A percentile compares a stretch with the other conserved stretches of the same genome.
Conservation (phyloP, 768 basidiomycete genomes). For the Hebeloma cylindrosporum region DNA sequence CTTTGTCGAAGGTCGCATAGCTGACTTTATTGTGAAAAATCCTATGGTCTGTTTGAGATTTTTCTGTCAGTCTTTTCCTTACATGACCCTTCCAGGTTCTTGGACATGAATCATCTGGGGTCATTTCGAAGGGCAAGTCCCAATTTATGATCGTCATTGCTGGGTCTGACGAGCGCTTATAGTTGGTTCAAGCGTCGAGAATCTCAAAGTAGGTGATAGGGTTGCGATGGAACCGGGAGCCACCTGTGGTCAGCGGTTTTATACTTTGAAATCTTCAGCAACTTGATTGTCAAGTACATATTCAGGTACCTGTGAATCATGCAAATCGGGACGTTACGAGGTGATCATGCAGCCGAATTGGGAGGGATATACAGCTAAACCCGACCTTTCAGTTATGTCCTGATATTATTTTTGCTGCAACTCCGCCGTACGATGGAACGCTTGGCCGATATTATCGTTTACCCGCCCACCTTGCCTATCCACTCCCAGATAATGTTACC, state of each 20-base stretch:
- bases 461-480: slow-evolving; percentile 82
- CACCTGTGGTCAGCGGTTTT: slow-evolving; percentile 63
- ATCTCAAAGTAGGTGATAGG: slow-evolving; percentile 78
- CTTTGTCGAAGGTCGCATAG: slow-evolving; percentile 74
- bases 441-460: slow-evolving; percentile 83
- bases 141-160: no score
- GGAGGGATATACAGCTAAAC: neutral
- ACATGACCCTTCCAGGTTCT: slow-evolving; percentile 52
- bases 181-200: slow-evolving; percentile 78
- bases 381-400: slow-evolving; percentile 60
- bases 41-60: slow-evolving; percentile 60
- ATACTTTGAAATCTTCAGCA: neutral
- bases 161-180: no score
- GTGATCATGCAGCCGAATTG: slow-evolving; percentile 36
- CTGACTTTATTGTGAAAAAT: slow-evolving; percentile 73
- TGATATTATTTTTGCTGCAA: slow-evolving; percentile 86
- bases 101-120: slow-evolving; percentile 90
- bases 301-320: slow-evolving; percentile 66
- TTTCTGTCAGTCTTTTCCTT: neutral
- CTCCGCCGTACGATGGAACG: slow-evolving; percentile 92
- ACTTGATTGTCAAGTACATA: slow-evolving; percentile 2
- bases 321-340: slow-evolving; percentile 84
- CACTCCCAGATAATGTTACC: slow-evolving; percentile 77
- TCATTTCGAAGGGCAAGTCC: slow-evolving; percentile 61
- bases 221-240: slow-evolving; percentile 93